Evolutionary conservation across 495 filamentous ascomycete species (phyloP).

Genomic region (Penicillium soppii): DNA sequence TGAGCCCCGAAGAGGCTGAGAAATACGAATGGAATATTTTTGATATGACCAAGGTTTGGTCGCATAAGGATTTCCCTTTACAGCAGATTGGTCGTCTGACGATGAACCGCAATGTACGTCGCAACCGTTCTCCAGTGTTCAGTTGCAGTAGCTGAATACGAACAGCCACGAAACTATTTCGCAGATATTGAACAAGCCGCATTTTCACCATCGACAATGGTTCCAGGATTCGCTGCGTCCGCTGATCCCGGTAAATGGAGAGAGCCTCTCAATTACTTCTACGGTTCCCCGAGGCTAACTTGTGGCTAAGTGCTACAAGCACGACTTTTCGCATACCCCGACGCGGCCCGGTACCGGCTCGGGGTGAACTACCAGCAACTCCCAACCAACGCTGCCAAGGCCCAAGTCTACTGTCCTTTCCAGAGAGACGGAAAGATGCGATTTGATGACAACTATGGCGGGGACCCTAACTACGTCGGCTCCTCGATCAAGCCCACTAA

Average conservation of each 20-base stretch:
- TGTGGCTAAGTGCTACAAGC: too few species aligned
- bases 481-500: conserved; percentile 17
- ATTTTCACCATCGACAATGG: conserved; percentile 50
- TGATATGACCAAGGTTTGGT: conserved; percentile 42
- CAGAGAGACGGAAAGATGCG: conserved; percentile 68
- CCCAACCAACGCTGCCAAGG: conserved; percentile 23
- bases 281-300: too few species aligned
- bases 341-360: conserved; percentile 65
- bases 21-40: conserved; percentile 39
- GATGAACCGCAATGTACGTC: conserved; percentile 32
- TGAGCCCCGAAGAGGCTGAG: conserved; percentile 39
- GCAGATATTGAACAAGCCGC: conserved; percentile 51
- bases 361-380: conserved; percentile 66
- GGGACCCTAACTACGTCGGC: conserved; percentile 61
- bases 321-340: conserved; percentile 67
- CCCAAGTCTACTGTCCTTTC: conserved; percentile 62
- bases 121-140: too few species aligned
- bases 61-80: conserved; percentile 37
- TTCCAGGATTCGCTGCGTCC: conserved; percentile 42
- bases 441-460: conserved; percentile 60
- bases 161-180: conserved; percentile 49
- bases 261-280: too few species aligned
- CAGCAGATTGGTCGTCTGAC: conserved; percentile 35
- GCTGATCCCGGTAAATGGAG: conserved; percentile 46
- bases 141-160: too few species aligned